phyloP scores from a whole-genome alignment of 202 grass and related monocot genomes.

The Carex sylvatica region DNA sequence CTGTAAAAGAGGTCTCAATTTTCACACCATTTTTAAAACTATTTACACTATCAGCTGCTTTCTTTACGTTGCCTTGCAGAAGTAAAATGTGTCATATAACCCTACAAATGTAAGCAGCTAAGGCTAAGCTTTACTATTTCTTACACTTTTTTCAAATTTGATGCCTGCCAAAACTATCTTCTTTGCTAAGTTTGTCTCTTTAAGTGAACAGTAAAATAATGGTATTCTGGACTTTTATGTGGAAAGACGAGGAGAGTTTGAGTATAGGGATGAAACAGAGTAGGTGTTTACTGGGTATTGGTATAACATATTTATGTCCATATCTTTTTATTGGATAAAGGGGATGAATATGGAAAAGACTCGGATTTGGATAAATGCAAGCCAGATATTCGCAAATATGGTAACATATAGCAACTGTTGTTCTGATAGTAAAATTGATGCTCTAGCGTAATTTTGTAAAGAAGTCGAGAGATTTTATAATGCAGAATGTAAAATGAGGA shows the following conservation, averaged over 20 bases:
- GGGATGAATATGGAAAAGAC: not conserved
- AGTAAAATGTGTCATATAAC: conserved; percentile 11
- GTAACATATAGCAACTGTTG: not conserved
- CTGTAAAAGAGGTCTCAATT: conserved; percentile 79
- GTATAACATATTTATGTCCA: not conserved
- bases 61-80: not conserved
- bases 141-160: not conserved
- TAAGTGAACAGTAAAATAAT: not conserved
- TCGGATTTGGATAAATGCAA: not conserved
- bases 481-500: not conserved
- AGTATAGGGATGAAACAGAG: not conserved
- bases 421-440: conserved; percentile 1
- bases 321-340: not conserved
- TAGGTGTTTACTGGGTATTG: not conserved
- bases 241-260: not conserved
- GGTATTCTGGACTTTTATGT: not conserved
- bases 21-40: not conserved
- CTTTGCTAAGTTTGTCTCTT: not conserved
- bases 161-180: not conserved
- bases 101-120: not conserved
- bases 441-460: not conserved
- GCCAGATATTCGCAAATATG: too few relatives aligned
- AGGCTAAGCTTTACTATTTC: not conserved
- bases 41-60: not conserved
- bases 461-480: not conserved